Base-by-base conservation (phyloP, 345 rosid genomes). In the Heritiera fomes region DNA sequence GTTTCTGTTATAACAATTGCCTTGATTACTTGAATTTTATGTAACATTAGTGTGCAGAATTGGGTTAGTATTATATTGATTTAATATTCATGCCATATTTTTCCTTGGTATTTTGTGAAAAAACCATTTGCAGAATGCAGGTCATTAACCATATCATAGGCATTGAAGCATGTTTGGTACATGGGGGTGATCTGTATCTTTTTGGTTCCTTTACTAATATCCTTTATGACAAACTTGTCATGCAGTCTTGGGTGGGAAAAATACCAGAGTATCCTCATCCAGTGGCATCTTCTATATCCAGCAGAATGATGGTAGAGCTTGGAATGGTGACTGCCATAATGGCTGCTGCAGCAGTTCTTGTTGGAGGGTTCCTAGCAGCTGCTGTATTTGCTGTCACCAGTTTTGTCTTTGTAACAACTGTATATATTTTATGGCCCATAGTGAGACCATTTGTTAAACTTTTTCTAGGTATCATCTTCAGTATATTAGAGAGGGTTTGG, bases 221-320 rank as follows among this genome's bases (percentile, higher is more conserved):
- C n/a, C 68, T 64, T 61, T 59, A 49, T 71, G 17, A 58, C 58
- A 64, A 63, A 71, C 52, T 71, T 73, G 60, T 78, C 52, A 77
- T 88, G 87, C 88, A 94, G 98, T 90, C 93, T 47, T 90, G 87
- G 86, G 94, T 91, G 79, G 97, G 90, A 78, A 91, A 85, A 81
- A 79, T 90, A 73, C 87, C 91, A 11, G 95, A 91, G 80, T 89
- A 84, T 55, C 97, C 98, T 70, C 88, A 91, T 85, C 97, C 97
- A 7, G 89, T 91, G 17, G 98, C 98, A 38, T 94, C 97, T 78
- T 93, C 98, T 61, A 94, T 94, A 83, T 94, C 98, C 66, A 90
- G 98, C 85, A 90, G 98, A 87, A 85, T 93, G 89, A 90, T 93
- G 93, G 97, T 91, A 76, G 98, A 94, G 90, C 87, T 94, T 74